Evolutionary conservation across 768 basidiomycete genomes (phyloP), one percentile per base, ranked within the genome.

Genomic region (Ramaria sp.): DNA sequence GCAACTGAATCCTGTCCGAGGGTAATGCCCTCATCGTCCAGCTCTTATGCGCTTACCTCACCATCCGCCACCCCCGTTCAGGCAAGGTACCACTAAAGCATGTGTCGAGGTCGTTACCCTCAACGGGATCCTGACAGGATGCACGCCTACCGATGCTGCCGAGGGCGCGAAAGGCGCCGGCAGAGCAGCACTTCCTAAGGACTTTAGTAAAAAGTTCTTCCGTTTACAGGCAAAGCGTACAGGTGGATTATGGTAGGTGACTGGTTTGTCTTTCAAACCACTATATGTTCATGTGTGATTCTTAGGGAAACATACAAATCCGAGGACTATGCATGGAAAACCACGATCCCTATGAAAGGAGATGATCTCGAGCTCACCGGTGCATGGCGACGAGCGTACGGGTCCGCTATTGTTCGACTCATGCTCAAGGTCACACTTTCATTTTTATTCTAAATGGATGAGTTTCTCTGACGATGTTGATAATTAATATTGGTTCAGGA

Each of bases 1-100:
- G 25, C 27, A 50, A 34, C 10, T 50, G 25, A 36, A 5, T 30
- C 25, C 30, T 16, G 27, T 48, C 4, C 32, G 32, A 5, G 16
- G 38, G 38, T 24, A 10, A 32, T 22, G 3, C 30, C 3, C 6
- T 30, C 13, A 13, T 6, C 30, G 4, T 37, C 36, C 30, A 32
- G 10, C 30, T 32, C 5, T 32, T 15, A 18, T 39, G 3, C 15
- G 5, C 13, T 39, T 39, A 4, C 5, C 18, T 39, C 2, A 18
- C 1, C 3, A 16, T 48, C 10, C 30, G 13, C 24, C 6, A 5
- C 5, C 5, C 5, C 18, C 30, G 5, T 32, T 32, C 39, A 62
- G 61, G 12, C 55, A 58, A 55, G 61, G 61, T 7, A 56, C 52
- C 37, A 55, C 57, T 13, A 62, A 62, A 47, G 61, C 55, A 30